Base-by-base conservation (phyloP, 805 yeast genomes). In the Candida wancherniae region DNA sequence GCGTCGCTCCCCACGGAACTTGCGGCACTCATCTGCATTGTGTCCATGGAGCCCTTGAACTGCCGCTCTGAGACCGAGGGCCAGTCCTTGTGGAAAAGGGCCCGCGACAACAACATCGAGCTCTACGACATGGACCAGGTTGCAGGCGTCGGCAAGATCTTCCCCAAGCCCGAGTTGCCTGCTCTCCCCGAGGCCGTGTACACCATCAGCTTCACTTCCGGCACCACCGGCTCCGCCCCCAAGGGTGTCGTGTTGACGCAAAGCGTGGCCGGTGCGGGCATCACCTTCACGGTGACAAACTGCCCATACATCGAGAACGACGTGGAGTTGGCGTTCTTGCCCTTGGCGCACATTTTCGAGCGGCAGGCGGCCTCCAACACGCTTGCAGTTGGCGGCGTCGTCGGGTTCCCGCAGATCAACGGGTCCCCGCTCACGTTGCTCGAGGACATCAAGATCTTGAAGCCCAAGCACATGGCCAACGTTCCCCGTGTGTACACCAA, bases 321-420 rank as follows among this genome's bases (percentile, higher is more conserved):
- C 27, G 29, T 36, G 28, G 46, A 40, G 23, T 24, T 37, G 11
- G 28, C 32, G 9, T 61, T 57, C 40, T 48, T 61, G 34, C 67
- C 67, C 0, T 50, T 61, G 39, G 63, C 67, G 9, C 67, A 61
- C 36, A 57, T 61, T 13, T 61, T 44, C 36, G 63, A 61, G 37
- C 43, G 67, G 21, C 55, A 50, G 37, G 31, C 48, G 10, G 28
- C 48, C 15, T 51, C 50, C 4, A 42, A 40, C 32, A 50, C 43
- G 10, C 33, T 55, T 13, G 7, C 40, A 3, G 29, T 40, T n/a
- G 66, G 64, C 14, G 48, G 46, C n/a, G 40, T 40, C 36, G 24
- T 44, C 11, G 55, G 51, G 5, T 54, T 49, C 39, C 58, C 56
- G 6, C 47, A 37, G 23, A 14, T 42, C 18, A 38, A 42, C 17